A percentile compares a stretch with the other conserved stretches of the same genome.
Evolutionary conservation across 2,329 filamentous ascomycete species (phyloP).

Genomic region (Diaporthe velutina): DNA sequence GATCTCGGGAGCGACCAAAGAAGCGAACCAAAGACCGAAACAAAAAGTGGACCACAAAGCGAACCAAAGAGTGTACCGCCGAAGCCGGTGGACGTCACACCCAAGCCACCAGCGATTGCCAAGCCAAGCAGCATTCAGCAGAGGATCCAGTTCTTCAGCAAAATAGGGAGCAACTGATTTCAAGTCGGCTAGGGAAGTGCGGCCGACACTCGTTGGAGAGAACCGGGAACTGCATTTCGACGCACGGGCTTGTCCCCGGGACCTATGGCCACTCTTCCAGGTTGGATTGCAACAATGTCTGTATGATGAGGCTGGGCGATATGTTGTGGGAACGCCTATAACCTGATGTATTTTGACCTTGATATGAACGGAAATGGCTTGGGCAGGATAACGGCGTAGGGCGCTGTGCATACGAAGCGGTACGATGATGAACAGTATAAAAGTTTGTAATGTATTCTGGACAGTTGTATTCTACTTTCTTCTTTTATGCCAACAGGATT

Average conservation of each 20-base stretch:
- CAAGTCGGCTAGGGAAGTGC: background rate
- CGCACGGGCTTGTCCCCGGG: background rate
- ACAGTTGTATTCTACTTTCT: background rate
- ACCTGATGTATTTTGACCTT: background rate
- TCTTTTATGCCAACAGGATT: background rate
- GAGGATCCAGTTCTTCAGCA: slow-evolving; percentile 19
- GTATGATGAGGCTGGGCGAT: too few relatives aligned
- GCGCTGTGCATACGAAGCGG: background rate
- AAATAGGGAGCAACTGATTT: background rate
- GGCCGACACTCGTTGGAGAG: background rate
- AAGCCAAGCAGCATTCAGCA: slow-evolving; percentile 14
- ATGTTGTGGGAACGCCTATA: background rate
- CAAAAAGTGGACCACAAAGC: background rate
- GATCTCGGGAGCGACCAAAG: background rate
- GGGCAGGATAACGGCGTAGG: background rate
- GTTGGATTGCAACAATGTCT: background rate
- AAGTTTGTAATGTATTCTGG: too few relatives aligned
- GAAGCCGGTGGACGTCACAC: background rate
- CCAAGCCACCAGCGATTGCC: background rate
- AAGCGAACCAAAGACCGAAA: background rate
- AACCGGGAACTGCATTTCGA: too few relatives aligned
- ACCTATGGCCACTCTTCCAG: too few relatives aligned
- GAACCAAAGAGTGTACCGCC: background rate
- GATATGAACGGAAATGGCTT: background rate
- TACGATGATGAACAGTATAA: background rate